Evolutionary conservation across 805 yeast species (phyloP).

Genomic region (Nakazawaea peltata): DNA sequence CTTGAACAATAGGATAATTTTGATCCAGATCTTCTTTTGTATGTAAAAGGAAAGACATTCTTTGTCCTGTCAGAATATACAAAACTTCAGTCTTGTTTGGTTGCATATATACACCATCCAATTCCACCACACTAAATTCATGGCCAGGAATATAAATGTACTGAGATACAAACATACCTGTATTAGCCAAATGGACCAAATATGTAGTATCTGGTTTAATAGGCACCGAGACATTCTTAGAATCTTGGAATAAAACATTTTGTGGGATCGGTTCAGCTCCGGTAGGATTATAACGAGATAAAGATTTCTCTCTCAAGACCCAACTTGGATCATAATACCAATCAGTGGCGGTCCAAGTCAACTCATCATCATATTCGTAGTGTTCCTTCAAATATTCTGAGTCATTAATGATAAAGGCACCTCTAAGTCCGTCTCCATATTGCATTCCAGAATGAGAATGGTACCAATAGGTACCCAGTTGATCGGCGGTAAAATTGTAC

Average conservation of each 20-base stretch:
- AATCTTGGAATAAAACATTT: conserved; percentile 55
- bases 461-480: conserved; percentile 79
- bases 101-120: conserved; percentile 63
- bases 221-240: conserved; percentile 44
- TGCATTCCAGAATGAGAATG: conserved; percentile 75
- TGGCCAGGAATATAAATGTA: conserved; percentile 63
- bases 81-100: conserved; percentile 47
- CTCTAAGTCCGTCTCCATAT: conserved; percentile 73
- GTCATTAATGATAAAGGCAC: conserved; percentile 53
- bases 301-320: conserved; percentile 37
- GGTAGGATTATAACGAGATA: conserved; percentile 67
- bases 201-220: conserved; percentile 58
- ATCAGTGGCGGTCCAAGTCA: conserved; percentile 49
- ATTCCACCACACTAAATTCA: conserved; percentile 62
- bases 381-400: conserved; percentile 18
- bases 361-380: conserved; percentile 57
- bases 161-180: conserved; percentile 71
- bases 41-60: conserved; percentile 61
- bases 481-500: conserved; percentile 67
- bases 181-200: conserved; percentile 53
- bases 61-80: conserved; percentile 73
- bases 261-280: conserved; percentile 83
- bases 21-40: conserved; percentile 37
- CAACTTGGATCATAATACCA: conserved; percentile 52
- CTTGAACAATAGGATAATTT: conserved; percentile 56